Percentiles rank a stretch among this genome's conserved stretches.
phyloP scores from a whole-genome alignment of 73 alveolate species.

The Symbiodinium pilosum region DNA sequence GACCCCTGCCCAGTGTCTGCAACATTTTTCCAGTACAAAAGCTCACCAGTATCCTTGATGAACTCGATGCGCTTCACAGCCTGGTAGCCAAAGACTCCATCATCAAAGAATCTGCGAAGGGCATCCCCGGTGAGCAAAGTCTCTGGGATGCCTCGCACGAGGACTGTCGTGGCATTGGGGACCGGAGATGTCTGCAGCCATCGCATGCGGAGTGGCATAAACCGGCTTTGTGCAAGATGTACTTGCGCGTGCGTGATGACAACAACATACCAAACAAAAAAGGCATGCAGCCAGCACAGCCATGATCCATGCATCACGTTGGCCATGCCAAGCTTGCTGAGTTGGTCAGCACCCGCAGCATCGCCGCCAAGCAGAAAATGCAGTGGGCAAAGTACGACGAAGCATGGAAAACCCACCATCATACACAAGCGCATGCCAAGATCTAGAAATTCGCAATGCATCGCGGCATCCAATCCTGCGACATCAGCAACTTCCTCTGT shows the following conservation, averaged over 20 bases:
- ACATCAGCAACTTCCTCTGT: constrained; percentile 44
- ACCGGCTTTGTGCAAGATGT: constrained; percentile 47
- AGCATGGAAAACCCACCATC: constrained; percentile 32
- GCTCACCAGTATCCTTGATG: constrained; percentile 56
- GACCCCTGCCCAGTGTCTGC: neutral
- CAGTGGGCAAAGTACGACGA: constrained; percentile 36
- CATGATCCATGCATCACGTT: constrained; percentile 87
- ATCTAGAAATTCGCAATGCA: constrained; percentile 51
- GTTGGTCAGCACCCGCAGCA: constrained; percentile 54
- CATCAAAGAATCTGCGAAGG: constrained; percentile 42
- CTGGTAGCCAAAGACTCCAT: constrained; percentile 52
- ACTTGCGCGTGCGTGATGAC: constrained; percentile 30
- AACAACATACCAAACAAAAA: constrained; percentile 79
- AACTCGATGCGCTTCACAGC: constrained; percentile 56
- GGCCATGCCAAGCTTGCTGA: constrained; percentile 61
- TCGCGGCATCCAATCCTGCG: constrained; percentile 72
- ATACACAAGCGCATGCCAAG: constrained; percentile 47
- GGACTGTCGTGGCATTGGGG: constrained; percentile 53
- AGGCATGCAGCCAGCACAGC: constrained; percentile 91
- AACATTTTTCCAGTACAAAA: neutral
- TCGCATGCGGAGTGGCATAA: constrained; percentile 55
- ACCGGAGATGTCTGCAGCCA: constrained; percentile 71
- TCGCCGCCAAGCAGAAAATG: constrained; percentile 46
- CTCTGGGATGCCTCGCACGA: constrained; percentile 58
- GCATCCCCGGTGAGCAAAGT: constrained; percentile 11